Evolutionary conservation across 2,329 filamentous ascomycete genomes (phyloP).

Genomic region (Fusarium illudens): DNA sequence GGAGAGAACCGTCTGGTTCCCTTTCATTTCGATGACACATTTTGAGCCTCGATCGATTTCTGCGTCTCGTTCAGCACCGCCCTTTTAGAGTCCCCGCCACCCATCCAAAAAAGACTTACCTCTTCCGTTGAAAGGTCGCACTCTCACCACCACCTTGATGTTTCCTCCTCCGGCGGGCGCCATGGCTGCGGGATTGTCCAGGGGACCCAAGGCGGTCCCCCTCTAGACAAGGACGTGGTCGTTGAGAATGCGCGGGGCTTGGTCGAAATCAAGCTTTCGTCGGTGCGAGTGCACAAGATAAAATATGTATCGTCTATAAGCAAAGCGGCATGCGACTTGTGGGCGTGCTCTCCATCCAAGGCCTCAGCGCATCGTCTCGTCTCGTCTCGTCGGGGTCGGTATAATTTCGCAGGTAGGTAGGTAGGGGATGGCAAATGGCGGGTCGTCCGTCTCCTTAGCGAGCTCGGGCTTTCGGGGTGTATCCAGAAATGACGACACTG

Average conservation of each 20-base stretch:
- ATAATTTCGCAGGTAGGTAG: slow-evolving; percentile 15
- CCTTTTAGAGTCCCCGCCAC: slow-evolving; percentile 1
- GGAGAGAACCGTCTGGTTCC: slow-evolving; percentile 84
- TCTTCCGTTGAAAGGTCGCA: slow-evolving; percentile 94
- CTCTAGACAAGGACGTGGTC: slow-evolving; percentile 37
- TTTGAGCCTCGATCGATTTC: slow-evolving; percentile 90
- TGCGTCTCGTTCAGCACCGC: slow-evolving; percentile 50
- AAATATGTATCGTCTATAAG: slow-evolving; percentile 21
- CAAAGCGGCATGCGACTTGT: slow-evolving; percentile 23
- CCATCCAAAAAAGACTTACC: slow-evolving; percentile 61
- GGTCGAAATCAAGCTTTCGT: slow-evolving; percentile 22
- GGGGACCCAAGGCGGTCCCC: slow-evolving; percentile 51
- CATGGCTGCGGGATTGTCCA: slow-evolving; percentile 46
- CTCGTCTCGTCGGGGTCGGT: slow-evolving; percentile 20
- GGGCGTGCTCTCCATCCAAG: slow-evolving; percentile 32
- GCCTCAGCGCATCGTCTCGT: slow-evolving; percentile 39
- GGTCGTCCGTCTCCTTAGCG: slow-evolving; percentile 27
- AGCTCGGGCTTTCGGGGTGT: slow-evolving; percentile 25
- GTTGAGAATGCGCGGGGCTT: slow-evolving; percentile 42
- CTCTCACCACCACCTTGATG: slow-evolving; percentile 99
- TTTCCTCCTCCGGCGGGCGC: slow-evolving; percentile 81
- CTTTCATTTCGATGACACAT: slow-evolving; percentile 98
- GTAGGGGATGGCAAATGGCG: slow-evolving; percentile 22
- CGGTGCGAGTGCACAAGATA: slow-evolving; percentile 7
- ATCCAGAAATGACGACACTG: slow-evolving; percentile 42